A percentile compares a stretch with the other conserved stretches of the same genome.
Evolutionary conservation across 768 basidiomycete genomes (phyloP).

Genomic region (Amanita phalloides): DNA sequence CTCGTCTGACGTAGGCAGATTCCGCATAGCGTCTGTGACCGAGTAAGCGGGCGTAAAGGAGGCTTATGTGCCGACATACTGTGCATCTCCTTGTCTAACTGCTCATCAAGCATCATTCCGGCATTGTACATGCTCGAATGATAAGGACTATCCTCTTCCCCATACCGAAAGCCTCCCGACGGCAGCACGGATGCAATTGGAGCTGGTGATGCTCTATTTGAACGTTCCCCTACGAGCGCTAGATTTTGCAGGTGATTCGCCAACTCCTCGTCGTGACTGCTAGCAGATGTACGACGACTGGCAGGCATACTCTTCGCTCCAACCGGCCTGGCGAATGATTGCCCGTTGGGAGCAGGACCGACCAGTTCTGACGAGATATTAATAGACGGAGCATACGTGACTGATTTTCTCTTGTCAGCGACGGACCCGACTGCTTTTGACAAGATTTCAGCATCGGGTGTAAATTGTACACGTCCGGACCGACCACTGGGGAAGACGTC

Average conservation of each 20-base stretch:
- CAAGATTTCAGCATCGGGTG: slow-evolving; percentile 51
- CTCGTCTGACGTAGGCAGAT: slow-evolving; percentile 80
- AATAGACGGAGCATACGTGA: slow-evolving; percentile 73
- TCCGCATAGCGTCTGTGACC: slow-evolving; percentile 70
- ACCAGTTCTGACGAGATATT: slow-evolving; percentile 60
- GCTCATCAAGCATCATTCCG: slow-evolving; percentile 88
- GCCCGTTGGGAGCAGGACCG: slow-evolving; percentile 32
- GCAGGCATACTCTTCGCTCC: slow-evolving; percentile 92
- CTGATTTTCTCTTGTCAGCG: slow-evolving; percentile 78
- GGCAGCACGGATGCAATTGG: slow-evolving; percentile 42
- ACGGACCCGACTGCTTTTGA: slow-evolving; percentile 59
- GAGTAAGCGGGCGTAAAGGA: slow-evolving; percentile 6
- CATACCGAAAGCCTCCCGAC: slow-evolving; percentile 40
- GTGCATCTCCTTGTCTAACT: slow-evolving; percentile 90
- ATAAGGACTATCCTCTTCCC: slow-evolving; percentile 45
- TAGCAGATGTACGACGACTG: slow-evolving; percentile 81
- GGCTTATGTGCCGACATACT: slow-evolving; percentile 39
- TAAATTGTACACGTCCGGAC: slow-evolving; percentile 33
- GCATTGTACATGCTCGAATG: slow-evolving; percentile 65
- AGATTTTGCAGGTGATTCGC: slow-evolving; percentile 67
- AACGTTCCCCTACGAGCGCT: slow-evolving; percentile 54
- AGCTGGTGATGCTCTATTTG: slow-evolving; percentile 43
- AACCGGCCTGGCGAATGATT: slow-evolving; percentile 49
- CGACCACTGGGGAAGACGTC: slow-evolving; percentile 35
- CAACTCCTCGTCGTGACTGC: slow-evolving; percentile 77